These are phyloP conservation scores for Brassica juncea DNA, from an alignment of 345 rosid species.

Conservation along the genomic window DNA sequence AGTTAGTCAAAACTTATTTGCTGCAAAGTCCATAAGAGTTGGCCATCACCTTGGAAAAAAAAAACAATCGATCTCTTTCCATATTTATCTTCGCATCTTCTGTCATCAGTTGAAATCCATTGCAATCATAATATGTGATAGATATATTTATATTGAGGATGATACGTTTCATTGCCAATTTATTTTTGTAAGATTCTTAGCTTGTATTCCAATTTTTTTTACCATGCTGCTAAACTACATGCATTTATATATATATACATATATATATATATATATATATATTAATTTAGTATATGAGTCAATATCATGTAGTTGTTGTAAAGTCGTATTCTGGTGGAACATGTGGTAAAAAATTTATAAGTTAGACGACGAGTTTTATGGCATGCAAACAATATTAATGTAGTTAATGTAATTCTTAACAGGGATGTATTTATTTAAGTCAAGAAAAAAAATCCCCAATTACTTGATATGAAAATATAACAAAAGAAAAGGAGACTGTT, in stretches of 20 bases:
- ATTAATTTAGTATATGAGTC: neutral
- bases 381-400: neutral
- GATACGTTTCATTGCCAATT: neutral
- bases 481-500: neutral
- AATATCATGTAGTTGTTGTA: neutral
- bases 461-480: neutral
- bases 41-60: slow-evolving; percentile 30
- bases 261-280: neutral
- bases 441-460: neutral
- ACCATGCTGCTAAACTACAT: neutral
- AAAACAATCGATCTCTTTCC: slow-evolving; percentile 25
- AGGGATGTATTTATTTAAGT: neutral
- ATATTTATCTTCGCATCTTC: neutral
- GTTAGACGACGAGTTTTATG: neutral
- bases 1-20: slow-evolving; percentile 8
- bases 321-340: neutral
- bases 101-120: slow-evolving; percentile 25
- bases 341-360: neutral
- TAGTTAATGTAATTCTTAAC: neutral
- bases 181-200: slow-evolving; percentile 7
- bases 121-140: slow-evolving; percentile 16
- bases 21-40: slow-evolving; percentile 35
- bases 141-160: neutral
- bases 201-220: neutral
- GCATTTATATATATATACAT: neutral